A percentile compares a stretch with the other conserved stretches of the same genome.
Evolutionary conservation across 2,329 filamentous ascomycete genomes (phyloP).

Genomic region (Monosporascus sp.): DNA sequence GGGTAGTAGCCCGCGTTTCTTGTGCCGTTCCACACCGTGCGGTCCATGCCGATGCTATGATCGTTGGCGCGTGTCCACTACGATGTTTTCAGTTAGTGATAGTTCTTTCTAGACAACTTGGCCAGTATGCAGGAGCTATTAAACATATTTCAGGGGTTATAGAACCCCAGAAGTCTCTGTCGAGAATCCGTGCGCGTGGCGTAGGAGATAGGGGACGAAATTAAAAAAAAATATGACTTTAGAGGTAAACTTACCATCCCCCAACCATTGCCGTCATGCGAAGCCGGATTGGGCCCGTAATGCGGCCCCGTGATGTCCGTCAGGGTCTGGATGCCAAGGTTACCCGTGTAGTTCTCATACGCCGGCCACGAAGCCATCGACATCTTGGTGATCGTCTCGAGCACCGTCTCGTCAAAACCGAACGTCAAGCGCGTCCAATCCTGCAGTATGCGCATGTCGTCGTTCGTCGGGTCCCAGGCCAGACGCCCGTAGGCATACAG

Average conservation of each 20-base stretch:
- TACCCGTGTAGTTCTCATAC: conserved; percentile 67
- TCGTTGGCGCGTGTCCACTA: conserved; percentile 66
- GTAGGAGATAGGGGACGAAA: too few relatives aligned
- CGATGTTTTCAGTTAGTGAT: too few relatives aligned
- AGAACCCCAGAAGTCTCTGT: too few relatives aligned
- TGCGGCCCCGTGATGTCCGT: conserved; percentile 64
- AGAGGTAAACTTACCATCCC: conserved; percentile 28
- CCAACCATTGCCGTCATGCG: conserved; percentile 63
- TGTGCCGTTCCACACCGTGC: conserved; percentile 64
- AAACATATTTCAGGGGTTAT: too few relatives aligned
- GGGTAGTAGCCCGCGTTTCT: conserved; percentile 64
- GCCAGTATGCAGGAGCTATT: too few relatives aligned
- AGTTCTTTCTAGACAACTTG: too few relatives aligned
- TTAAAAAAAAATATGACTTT: too few relatives aligned
- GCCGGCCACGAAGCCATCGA: conserved; percentile 66
- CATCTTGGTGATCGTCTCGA: conserved; percentile 56
- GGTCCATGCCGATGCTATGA: conserved; percentile 62
- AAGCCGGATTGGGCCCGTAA: conserved; percentile 63
- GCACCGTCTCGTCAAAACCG: conserved; percentile 46
- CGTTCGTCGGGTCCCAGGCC: conserved; percentile 56
- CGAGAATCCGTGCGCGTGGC: too few relatives aligned
- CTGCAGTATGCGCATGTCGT: conserved; percentile 47
- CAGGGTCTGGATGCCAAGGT: conserved; percentile 65
- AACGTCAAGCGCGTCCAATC: conserved; percentile 69
- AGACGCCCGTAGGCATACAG: conserved; percentile 64